Evolutionary conservation across 371 early-diverging fungal genomes (phyloP), one percentile per base, ranked within the genome.

Genomic region (Apophysomyces ossiformis): DNA sequence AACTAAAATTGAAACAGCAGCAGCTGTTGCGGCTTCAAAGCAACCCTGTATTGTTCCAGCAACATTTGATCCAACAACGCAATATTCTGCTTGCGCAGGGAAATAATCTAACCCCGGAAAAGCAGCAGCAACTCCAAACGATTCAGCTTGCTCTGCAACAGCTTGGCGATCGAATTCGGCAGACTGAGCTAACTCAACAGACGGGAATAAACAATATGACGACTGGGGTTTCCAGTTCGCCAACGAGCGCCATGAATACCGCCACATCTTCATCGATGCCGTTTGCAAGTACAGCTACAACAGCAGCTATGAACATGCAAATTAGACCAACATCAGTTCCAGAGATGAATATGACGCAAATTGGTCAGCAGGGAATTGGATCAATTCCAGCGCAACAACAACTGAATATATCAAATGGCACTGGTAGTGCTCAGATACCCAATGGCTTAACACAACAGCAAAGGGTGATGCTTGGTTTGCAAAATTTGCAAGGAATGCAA

Each of bases 91-190:
- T 41, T 60, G 69, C 35, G 35, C 44, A 41, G 11, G 54, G 54
- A 57, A 57, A 1, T 57, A 67, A 1, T 21, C 56, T 74, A 1
- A 74, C 71, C 8, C 72, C 67, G 7, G 72, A 68, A 21, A 79
- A 82, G 44, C 76, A 76, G 26, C 74, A 76, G 35, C 82, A 82
- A 36, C 58, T 74, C 5, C 63, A 65, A 9, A 60, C 65, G 2
- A 62, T 72, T 21, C 58, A 72, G 32, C 43, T 32, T 47, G 58
- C 61, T n/a, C 21, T 68, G n/a, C 65, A 65, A 54, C 59, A 61
- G 35, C 16, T 67, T 15, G 37, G 57, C 6, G 60, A 57, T 18
- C 54, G 54, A 16, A 59, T 60, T 39, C 35, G 47, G 11, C 66
- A 37, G 8, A n/a, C 18, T 59, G 59, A 65, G 5, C 15, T 57